These are phyloP conservation scores for Xylaria palmicola DNA, from an alignment of 495 filamentous ascomycete species.

Conservation along the genomic window DNA sequence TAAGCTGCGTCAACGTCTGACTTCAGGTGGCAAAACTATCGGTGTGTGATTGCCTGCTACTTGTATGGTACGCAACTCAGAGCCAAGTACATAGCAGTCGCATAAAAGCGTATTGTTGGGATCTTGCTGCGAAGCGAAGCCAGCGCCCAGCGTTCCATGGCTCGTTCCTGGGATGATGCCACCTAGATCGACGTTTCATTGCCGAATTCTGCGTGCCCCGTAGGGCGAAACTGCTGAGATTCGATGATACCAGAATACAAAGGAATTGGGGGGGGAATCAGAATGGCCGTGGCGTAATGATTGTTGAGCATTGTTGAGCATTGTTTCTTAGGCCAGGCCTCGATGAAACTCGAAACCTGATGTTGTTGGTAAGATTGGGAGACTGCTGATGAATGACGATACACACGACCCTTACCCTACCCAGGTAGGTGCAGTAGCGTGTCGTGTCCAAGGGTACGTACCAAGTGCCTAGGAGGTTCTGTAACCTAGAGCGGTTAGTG, in stretches of 20 bases:
- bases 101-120: too few relatives aligned
- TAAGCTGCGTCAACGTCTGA: neutral
- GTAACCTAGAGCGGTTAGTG: too few relatives aligned
- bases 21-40: neutral
- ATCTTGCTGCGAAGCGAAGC: neutral
- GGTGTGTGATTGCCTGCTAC: neutral
- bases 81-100: too few relatives aligned
- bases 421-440: neutral
- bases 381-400: conserved; percentile 3
- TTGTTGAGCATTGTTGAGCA: neutral
- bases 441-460: too few relatives aligned
- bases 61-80: neutral
- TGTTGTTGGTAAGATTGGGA: neutral
- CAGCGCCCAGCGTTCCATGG: neutral
- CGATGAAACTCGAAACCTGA: neutral
- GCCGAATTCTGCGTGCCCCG: neutral
- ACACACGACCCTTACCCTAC: too few relatives aligned
- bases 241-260: neutral
- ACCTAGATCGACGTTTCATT: neutral
- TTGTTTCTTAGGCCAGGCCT: too few relatives aligned
- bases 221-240: too few relatives aligned
- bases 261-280: neutral
- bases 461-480: too few relatives aligned
- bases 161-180: neutral
- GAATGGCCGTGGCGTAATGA: neutral